phyloP scores from a whole-genome alignment of 192 early-diverging fungal species.

The Rhizophagus sp. region DNA sequence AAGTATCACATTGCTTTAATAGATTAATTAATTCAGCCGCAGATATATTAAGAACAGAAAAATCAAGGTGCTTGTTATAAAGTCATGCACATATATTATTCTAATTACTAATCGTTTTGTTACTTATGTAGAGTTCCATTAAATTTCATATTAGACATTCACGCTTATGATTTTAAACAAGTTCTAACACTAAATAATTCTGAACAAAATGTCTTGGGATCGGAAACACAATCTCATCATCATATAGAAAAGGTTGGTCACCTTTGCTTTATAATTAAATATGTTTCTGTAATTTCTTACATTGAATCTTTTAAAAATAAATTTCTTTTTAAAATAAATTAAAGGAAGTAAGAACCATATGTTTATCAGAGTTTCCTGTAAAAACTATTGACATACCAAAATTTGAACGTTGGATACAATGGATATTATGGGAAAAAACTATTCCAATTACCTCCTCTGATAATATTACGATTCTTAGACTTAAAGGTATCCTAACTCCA shows the following conservation, averaged over 20 bases:
- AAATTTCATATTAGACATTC: slow-evolving; percentile 57
- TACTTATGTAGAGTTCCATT: slow-evolving; percentile 39
- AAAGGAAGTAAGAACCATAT: slow-evolving; percentile 21
- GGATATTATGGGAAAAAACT: slow-evolving; percentile 63
- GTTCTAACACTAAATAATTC: not conserved
- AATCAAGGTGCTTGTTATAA: slow-evolving; percentile 15
- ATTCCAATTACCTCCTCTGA: slow-evolving; percentile 38
- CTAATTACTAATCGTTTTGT: not conserved
- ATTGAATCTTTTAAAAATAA: slow-evolving; percentile 1
- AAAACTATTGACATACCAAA: slow-evolving; percentile 42
- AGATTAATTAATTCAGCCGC: slow-evolving; percentile 42
- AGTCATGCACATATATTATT: not conserved
- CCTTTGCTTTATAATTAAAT: not conserved
- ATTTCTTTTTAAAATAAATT: too few species aligned
- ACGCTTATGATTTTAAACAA: slow-evolving; percentile 51
- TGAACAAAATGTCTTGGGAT: not conserved
- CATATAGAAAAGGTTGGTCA: slow-evolving; percentile 10
- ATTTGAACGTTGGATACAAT: slow-evolving; percentile 80
- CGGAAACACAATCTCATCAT: not conserved
- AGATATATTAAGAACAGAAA: slow-evolving; percentile 23
- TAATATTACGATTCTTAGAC: slow-evolving; percentile 54
- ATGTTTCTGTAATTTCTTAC: not conserved
- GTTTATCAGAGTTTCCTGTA: slow-evolving; percentile 10
- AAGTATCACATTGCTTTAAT: not conserved
- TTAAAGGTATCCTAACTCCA: slow-evolving; percentile 57